These are phyloP conservation scores for Trichoderma lentiforme DNA, from an alignment of 2,329 filamentous ascomycete genomes.

Conservation along the genomic window DNA sequence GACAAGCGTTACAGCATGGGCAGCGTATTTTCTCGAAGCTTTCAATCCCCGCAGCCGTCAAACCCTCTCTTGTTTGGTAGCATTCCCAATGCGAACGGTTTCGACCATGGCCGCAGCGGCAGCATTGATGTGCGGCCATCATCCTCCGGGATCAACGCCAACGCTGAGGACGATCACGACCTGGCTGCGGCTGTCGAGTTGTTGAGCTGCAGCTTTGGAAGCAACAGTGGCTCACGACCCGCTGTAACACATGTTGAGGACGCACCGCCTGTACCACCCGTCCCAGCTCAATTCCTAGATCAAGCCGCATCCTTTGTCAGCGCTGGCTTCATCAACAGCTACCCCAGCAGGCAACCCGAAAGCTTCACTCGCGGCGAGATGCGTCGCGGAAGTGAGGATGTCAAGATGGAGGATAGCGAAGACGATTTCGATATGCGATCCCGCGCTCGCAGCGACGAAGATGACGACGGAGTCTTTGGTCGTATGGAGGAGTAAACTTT, in stretches of 20 bases:
- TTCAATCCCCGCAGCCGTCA: slow-evolving; percentile 74
- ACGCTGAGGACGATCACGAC: slow-evolving; percentile 79
- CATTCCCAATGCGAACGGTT: slow-evolving; percentile 44
- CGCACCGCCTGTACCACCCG: slow-evolving; percentile 80
- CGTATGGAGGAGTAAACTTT: slow-evolving; percentile 79
- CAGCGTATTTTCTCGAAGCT: slow-evolving; percentile 68
- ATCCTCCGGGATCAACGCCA: slow-evolving; percentile 72
- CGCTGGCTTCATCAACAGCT: slow-evolving; percentile 62
- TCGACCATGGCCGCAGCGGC: slow-evolving; percentile 64
- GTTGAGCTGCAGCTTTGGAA: slow-evolving; percentile 87
- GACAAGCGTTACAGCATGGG: slow-evolving; percentile 59
- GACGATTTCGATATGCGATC: slow-evolving; percentile 62
- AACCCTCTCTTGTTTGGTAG: slow-evolving; percentile 49
- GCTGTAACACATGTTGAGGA: slow-evolving; percentile 63
- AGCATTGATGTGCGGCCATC: slow-evolving; percentile 74
- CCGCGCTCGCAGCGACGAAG: slow-evolving; percentile 72
- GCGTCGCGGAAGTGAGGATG: slow-evolving; percentile 52
- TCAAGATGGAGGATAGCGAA: slow-evolving; percentile 68
- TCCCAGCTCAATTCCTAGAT: slow-evolving; percentile 76
- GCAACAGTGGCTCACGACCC: slow-evolving; percentile 62
- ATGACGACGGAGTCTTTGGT: slow-evolving; percentile 94
- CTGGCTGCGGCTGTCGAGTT: slow-evolving; percentile 87
- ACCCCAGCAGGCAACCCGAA: slow-evolving; percentile 58
- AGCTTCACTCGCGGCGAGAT: slow-evolving; percentile 61
- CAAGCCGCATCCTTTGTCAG: slow-evolving; percentile 55